A percentile compares a stretch with the other conserved stretches of the same genome.
Evolutionary conservation across 2,329 filamentous ascomycete species (phyloP).

Genomic region (Ophiosphaerella korrae): DNA sequence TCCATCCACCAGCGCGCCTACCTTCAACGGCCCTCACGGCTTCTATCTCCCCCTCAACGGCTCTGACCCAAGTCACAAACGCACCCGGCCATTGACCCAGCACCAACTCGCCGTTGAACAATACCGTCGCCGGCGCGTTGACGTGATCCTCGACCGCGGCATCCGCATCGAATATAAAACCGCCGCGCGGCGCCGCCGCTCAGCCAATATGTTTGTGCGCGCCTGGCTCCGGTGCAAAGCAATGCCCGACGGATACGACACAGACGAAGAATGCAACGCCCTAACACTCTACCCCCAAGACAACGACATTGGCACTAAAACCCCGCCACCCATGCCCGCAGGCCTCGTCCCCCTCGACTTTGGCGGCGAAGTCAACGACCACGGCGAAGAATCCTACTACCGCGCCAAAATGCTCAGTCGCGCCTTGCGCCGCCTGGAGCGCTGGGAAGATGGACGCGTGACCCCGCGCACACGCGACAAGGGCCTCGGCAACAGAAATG

Average conservation of each 20-base stretch:
- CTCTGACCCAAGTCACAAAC: conserved; percentile 49
- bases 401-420: conserved; percentile 71
- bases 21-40: conserved; percentile 58
- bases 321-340: conserved; percentile 43
- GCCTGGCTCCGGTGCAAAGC: conserved; percentile 67
- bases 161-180: conserved; percentile 69
- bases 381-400: conserved; percentile 73
- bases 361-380: conserved; percentile 68
- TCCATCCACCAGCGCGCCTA: conserved; percentile 37
- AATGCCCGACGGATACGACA: conserved; percentile 54
- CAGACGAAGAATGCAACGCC: conserved; percentile 45
- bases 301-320: conserved; percentile 33
- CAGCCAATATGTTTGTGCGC: conserved; percentile 70
- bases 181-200: conserved; percentile 65
- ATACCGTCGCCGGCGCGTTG: conserved; percentile 78
- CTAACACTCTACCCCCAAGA: conserved; percentile 47
- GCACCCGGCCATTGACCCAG: conserved; percentile 76
- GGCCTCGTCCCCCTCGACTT: conserved; percentile 66
- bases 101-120: conserved; percentile 82
- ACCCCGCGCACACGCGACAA: conserved; percentile 34
- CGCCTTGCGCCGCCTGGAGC: conserved; percentile 66
- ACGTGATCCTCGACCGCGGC: conserved; percentile 78
- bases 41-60: conserved; percentile 60
- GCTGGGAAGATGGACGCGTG: conserved; percentile 64
- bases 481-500: conserved; percentile 10